phyloP scores from a whole-genome alignment of 192 early-diverging fungal species.

The Gryganskiella cystojenkinii region DNA sequence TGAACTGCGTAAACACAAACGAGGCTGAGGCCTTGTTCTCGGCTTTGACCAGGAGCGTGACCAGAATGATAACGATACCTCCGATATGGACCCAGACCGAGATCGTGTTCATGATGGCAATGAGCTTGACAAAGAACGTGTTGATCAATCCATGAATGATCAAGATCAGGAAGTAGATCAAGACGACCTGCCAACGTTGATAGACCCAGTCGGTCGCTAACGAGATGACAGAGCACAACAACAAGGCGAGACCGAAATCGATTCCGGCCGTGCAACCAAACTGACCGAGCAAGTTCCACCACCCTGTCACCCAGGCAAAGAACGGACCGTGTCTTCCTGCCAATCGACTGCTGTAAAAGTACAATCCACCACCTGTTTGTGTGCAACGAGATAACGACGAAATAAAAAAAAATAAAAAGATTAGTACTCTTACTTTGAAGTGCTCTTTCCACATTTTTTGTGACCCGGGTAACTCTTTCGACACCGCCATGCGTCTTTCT shows the following conservation, averaged over 20 bases:
- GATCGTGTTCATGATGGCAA: conserved; percentile 50
- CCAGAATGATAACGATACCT: conserved; percentile 55
- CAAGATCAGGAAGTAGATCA: conserved; percentile 55
- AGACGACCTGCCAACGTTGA: conserved; percentile 47
- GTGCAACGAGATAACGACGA: background rate
- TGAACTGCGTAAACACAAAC: conserved; percentile 59
- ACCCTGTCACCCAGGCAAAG: conserved; percentile 60
- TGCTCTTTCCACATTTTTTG: background rate
- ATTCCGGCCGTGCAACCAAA: conserved; percentile 59
- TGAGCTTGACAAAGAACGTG: conserved; percentile 48
- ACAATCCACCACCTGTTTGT: conserved; percentile 13
- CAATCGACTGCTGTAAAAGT: conserved; percentile 35
- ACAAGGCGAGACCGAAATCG: conserved; percentile 29
- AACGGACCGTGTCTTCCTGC: conserved; percentile 52
- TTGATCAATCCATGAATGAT: conserved; percentile 46
- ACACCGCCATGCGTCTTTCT: too few species aligned
- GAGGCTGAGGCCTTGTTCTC: conserved; percentile 48
- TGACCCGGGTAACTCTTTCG: too few species aligned
- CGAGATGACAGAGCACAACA: conserved; percentile 53
- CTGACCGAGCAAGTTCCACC: conserved; percentile 65
- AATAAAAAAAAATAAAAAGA: background rate
- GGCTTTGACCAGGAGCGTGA: conserved; percentile 54
- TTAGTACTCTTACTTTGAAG: background rate
- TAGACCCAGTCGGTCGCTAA: conserved; percentile 25
- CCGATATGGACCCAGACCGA: conserved; percentile 54